Base-by-base conservation (phyloP, 179 eudicot species). In the Carnegiea gigantea region DNA sequence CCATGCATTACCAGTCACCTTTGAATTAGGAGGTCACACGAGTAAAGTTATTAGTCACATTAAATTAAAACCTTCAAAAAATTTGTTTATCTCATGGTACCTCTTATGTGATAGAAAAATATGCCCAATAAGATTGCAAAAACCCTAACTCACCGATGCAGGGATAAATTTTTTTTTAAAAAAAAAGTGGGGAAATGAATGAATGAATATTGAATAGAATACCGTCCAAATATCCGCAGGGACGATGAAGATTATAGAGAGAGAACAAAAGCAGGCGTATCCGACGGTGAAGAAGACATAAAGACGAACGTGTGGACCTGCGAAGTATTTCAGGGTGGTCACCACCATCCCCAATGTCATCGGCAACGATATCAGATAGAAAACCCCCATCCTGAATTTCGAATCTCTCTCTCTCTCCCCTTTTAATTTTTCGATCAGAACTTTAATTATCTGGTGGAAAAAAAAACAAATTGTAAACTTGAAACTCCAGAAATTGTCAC, bases 151-250 rank as follows among this genome's bases (percentile, higher is more conserved):
- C 10, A 40, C 77, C 72, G 14, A 1, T 4, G 4, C 40, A 38
- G 2, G 40, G 4, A 38, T 70, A n/a, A 80, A 44, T n/a, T n/a
- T n/a, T n/a, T 30, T 13, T 18, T 13, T 6, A 9, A 28, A 10
- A 77, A 33, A 0, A 20, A 36, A 1, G 26, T 28, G 5, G 3
- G 60, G 11, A 54, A 15, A 2, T 54, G 60, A 15, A 54, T 49
- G 15, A 54, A 54, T 4, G 60, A 49, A 15, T 13, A 15, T 3
- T 3, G 48, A 5, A 43, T 4, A 15, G 15, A 60, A 33, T 90
- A 93, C 98, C 90, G 98, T 92, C 96, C 98, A 95, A 82, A 95
- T 95, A 86, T 95, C 98, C 83, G 97, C 97, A 36, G 98, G 97
- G 59, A 95, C 98, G 81, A 95, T 96, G 87, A 92, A 88, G 88